phyloP scores from a whole-genome alignment of 2,329 filamentous ascomycete genomes.

The Claviceps spartinae region DNA sequence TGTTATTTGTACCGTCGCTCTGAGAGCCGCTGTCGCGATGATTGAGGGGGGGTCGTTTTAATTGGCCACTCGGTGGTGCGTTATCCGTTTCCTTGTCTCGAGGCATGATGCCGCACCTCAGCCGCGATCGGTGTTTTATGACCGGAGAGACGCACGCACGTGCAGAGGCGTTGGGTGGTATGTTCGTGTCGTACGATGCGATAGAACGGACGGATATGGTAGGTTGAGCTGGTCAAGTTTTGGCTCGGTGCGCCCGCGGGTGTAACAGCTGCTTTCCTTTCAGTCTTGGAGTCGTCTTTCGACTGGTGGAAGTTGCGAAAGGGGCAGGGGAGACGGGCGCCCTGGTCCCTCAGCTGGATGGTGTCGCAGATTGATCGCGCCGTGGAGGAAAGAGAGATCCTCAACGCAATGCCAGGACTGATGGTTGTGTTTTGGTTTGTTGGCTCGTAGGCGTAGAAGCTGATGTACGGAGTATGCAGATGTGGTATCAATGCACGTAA shows the following conservation, averaged over 20 bases:
- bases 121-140: background rate
- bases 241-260: background rate
- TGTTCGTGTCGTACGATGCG: background rate
- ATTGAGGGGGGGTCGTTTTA: constrained; percentile 34
- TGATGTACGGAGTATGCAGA: background rate
- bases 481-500: background rate
- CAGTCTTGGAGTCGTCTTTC: background rate
- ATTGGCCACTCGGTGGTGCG: constrained; percentile 37
- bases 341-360: background rate
- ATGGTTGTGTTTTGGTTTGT: background rate
- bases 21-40: constrained; percentile 23
- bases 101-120: constrained; percentile 20
- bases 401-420: background rate
- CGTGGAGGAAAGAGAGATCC: no score
- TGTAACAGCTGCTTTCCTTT: background rate
- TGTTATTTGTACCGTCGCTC: constrained; percentile 16
- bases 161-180: background rate
- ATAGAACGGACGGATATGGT: background rate
- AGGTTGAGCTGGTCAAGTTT: background rate
- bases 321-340: background rate
- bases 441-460: background rate
- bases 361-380: background rate
- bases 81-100: constrained; percentile 34
- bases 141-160: background rate
- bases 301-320: background rate